phyloP scores from a whole-genome alignment of 495 filamentous ascomycete species.

The Penicillium samsonianum region DNA sequence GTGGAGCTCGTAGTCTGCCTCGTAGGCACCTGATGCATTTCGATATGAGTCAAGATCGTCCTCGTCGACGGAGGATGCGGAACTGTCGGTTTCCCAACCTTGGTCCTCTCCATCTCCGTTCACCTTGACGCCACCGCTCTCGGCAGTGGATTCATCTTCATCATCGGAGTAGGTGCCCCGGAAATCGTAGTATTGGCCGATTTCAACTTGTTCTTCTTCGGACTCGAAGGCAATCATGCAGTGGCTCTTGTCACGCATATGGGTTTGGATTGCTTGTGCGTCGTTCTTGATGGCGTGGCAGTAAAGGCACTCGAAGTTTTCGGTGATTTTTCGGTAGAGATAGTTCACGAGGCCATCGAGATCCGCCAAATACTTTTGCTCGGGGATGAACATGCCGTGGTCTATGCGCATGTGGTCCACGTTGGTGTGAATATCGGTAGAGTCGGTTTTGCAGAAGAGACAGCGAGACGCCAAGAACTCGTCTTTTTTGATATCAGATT shows the following conservation, averaged over 20 bases:
- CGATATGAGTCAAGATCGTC: slow-evolving; percentile 46
- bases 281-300: slow-evolving; percentile 78
- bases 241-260: slow-evolving; percentile 96
- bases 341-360: slow-evolving; percentile 78
- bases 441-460: slow-evolving; percentile 86
- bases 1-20: slow-evolving; percentile 90
- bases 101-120: slow-evolving; percentile 54
- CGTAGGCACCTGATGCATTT: slow-evolving; percentile 67
- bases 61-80: slow-evolving; percentile 73
- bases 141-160: slow-evolving; percentile 40
- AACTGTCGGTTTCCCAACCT: slow-evolving; percentile 93
- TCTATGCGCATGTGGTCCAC: slow-evolving; percentile 84
- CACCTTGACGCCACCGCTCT: slow-evolving; percentile 43
- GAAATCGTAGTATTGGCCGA: slow-evolving; percentile 99
- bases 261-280: slow-evolving; percentile 75
- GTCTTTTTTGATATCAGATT: slow-evolving; percentile 33
- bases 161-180: slow-evolving; percentile 88
- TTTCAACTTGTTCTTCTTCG: slow-evolving; percentile 87
- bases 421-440: slow-evolving; percentile 70
- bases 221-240: slow-evolving; percentile 93
- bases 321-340: slow-evolving; percentile 70
- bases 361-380: slow-evolving; percentile 77
- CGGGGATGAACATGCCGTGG: slow-evolving; percentile 96
- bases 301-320: slow-evolving; percentile 78
- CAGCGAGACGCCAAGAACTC: slow-evolving; percentile 63